These are phyloP conservation scores for Vaccinium myrtillus DNA, from an alignment of 148 eudicot genomes.

Conservation along the genomic window DNA sequence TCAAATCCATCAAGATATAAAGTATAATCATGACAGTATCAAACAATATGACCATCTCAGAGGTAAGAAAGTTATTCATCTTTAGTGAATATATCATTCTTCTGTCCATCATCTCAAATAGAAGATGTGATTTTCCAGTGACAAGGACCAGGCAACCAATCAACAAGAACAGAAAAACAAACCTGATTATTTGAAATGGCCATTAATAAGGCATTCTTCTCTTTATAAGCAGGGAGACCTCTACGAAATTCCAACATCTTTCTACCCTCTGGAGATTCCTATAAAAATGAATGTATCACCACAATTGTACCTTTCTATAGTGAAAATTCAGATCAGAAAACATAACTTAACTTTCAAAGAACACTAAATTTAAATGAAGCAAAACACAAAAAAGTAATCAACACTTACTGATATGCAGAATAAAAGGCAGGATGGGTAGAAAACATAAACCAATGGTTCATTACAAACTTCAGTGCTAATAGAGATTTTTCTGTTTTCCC, in stretches of 20 bases:
- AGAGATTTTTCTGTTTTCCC: background rate
- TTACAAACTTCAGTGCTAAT: background rate
- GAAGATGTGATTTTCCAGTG: background rate
- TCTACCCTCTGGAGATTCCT: slow-evolving; percentile 84
- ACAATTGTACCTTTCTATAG: slow-evolving; percentile 9
- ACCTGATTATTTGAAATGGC: slow-evolving; percentile 83
- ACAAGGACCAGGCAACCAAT: background rate
- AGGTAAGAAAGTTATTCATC: background rate
- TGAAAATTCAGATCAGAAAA: slow-evolving; percentile 1
- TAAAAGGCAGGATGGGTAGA: background rate
- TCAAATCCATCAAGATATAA: background rate
- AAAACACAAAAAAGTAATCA: background rate
- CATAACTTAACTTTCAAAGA: background rate
- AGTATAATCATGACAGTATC: background rate
- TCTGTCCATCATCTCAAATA: slow-evolving; percentile 13
- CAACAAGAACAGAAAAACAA: slow-evolving; percentile 7
- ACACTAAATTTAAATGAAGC: background rate
- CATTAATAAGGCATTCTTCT: slow-evolving; percentile 70
- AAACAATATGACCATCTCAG: background rate
- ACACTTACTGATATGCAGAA: background rate
- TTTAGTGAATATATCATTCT: background rate
- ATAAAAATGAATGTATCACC: slow-evolving; percentile 20
- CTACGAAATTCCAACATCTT: slow-evolving; percentile 76
- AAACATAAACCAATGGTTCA: background rate
- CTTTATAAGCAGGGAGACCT: slow-evolving; percentile 88